Evolutionary conservation across 805 yeast genomes (phyloP).

Genomic region (Danielia oregonensis): DNA sequence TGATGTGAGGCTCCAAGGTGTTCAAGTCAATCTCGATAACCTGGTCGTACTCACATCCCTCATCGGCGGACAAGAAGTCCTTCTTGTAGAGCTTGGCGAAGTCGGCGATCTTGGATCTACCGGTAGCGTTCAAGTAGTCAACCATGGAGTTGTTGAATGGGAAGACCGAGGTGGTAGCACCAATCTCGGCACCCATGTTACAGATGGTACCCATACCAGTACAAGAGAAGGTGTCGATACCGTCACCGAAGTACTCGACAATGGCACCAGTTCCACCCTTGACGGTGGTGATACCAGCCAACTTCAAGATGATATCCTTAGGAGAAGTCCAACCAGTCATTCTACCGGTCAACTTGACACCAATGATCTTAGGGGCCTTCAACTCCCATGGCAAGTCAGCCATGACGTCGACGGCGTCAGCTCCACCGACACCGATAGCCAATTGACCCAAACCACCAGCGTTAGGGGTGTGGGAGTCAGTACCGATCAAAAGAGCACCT

Average conservation of each 20-base stretch:
- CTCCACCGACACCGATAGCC: slow-evolving; percentile 99
- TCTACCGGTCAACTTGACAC: slow-evolving; percentile 90
- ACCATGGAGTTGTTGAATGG: slow-evolving; percentile 91
- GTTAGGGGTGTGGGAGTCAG: slow-evolving; percentile 97
- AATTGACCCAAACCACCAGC: slow-evolving; percentile 98
- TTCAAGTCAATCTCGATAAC: slow-evolving; percentile 84
- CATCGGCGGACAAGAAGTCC: slow-evolving; percentile 77
- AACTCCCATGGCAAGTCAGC: slow-evolving; percentile 95
- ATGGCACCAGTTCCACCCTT: slow-evolving; percentile 98
- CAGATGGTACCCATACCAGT: slow-evolving; percentile 99
- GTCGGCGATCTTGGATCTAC: slow-evolving; percentile 79
- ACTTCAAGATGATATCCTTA: slow-evolving; percentile 88
- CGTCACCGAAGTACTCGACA: slow-evolving; percentile 95
- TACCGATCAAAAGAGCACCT: slow-evolving; percentile 94
- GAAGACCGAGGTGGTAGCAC: slow-evolving; percentile 97
- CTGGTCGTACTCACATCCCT: slow-evolving; percentile 92
- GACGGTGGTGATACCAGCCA: slow-evolving; percentile 93
- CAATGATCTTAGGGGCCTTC: slow-evolving; percentile 93
- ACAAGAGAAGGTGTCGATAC: slow-evolving; percentile 87
- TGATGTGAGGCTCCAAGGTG: slow-evolving; percentile 90
- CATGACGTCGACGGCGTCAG: slow-evolving; percentile 97
- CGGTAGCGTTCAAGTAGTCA: slow-evolving; percentile 82
- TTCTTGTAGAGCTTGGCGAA: slow-evolving; percentile 66
- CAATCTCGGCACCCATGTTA: slow-evolving; percentile 99
- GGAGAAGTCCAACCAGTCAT: slow-evolving; percentile 97